Conservation (phyloP, 2,329 filamentous ascomycete genomes). For the Scopulariopsis brevicaulis region DNA sequence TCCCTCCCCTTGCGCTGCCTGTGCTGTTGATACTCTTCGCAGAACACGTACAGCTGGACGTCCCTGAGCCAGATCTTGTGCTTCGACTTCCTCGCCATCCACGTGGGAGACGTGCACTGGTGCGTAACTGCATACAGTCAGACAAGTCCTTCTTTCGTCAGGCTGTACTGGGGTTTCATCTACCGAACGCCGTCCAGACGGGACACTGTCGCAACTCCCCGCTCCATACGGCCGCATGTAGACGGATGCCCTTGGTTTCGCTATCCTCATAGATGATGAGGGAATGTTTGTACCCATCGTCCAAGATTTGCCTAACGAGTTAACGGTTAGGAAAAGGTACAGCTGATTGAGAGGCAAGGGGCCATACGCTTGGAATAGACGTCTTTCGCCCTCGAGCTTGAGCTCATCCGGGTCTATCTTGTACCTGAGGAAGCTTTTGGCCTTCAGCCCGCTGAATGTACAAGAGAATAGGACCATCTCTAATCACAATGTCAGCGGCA, state of each 20-base stretch:
- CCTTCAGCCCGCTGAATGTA: slow-evolving; percentile 45
- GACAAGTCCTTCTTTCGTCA: not conserved
- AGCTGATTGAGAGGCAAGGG: not conserved
- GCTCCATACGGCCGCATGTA: slow-evolving; percentile 45
- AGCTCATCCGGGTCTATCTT: slow-evolving; percentile 33
- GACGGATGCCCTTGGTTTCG: slow-evolving; percentile 33
- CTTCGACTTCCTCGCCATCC: slow-evolving; percentile 36
- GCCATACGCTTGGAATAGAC: slow-evolving; percentile 44
- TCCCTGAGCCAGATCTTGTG: slow-evolving; percentile 39
- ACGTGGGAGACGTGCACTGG: slow-evolving; percentile 32
- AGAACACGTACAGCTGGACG: slow-evolving; percentile 48
- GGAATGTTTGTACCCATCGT: slow-evolving; percentile 41
- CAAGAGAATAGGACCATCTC: slow-evolving; percentile 50
- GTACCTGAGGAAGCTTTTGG: slow-evolving; percentile 31
- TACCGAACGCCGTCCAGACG: slow-evolving; percentile 54
- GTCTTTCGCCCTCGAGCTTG: slow-evolving; percentile 32
- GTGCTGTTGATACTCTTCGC: slow-evolving; percentile 39
- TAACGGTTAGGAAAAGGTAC: not conserved
- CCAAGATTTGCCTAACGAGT: slow-evolving; percentile 36
- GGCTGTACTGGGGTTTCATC: slow-evolving; percentile 8
- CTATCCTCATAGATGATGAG: slow-evolving; percentile 42
- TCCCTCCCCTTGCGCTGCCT: slow-evolving; percentile 35
- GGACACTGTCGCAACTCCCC: slow-evolving; percentile 42
- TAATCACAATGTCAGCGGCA: slow-evolving; percentile 13
- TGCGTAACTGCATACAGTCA: slow-evolving; percentile 32